phyloP scores from a whole-genome alignment of 805 yeast species.

The Sugiyamaella mastotermitis region DNA sequence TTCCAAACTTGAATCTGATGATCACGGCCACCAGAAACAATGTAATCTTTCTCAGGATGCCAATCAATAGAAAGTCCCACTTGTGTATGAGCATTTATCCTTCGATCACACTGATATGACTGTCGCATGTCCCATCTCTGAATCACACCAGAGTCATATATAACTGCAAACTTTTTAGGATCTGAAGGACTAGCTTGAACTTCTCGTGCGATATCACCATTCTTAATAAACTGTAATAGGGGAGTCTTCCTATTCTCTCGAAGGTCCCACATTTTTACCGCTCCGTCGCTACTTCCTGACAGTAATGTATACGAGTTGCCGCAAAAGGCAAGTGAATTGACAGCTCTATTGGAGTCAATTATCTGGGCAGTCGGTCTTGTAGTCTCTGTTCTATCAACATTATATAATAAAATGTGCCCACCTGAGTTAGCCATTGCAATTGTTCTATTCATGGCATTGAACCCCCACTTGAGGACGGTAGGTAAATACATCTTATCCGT shows the following conservation, averaged over 20 bases:
- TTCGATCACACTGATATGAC: slow-evolving; percentile 55
- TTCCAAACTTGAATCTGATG: slow-evolving; percentile 76
- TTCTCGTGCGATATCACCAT: slow-evolving; percentile 65
- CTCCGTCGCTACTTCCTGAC: slow-evolving; percentile 74
- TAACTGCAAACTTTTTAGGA: slow-evolving; percentile 58
- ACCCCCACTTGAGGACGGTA: slow-evolving; percentile 31
- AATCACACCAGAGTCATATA: slow-evolving; percentile 85
- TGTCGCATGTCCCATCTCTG: slow-evolving; percentile 80
- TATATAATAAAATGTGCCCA: slow-evolving; percentile 30
- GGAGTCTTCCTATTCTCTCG: slow-evolving; percentile 49
- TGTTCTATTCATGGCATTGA: slow-evolving; percentile 13
- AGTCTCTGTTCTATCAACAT: slow-evolving; percentile 16
- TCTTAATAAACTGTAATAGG: slow-evolving; percentile 46
- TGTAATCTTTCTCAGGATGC: slow-evolving; percentile 76
- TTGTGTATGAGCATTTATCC: slow-evolving; percentile 83
- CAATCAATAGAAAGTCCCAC: slow-evolving; percentile 86
- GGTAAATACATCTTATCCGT: slow-evolving; percentile 26
- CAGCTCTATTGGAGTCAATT: slow-evolving; percentile 40
- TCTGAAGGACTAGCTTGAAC: slow-evolving; percentile 51
- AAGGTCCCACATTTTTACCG: slow-evolving; percentile 77
- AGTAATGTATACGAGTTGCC: slow-evolving; percentile 57
- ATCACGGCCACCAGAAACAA: slow-evolving; percentile 92
- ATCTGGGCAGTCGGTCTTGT: slow-evolving; percentile 13
- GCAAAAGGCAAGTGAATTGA: slow-evolving; percentile 59
- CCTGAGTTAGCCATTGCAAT: slow-evolving; percentile 28